These are phyloP conservation scores for Penicillium vulpinum DNA, from an alignment of 2,329 filamentous ascomycete species.

Conservation along the genomic window DNA sequence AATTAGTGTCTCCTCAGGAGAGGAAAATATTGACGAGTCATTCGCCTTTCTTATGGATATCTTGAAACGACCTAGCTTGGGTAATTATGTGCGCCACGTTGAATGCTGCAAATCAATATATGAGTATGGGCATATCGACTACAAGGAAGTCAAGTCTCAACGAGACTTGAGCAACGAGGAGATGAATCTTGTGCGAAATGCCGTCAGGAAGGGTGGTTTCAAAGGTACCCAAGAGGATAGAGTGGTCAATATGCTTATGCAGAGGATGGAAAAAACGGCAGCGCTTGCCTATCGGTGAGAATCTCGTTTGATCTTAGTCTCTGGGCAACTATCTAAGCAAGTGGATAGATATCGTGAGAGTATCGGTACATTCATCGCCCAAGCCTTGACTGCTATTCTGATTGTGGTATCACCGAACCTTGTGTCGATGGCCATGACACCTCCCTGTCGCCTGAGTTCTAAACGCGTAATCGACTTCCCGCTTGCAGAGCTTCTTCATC, in stretches of 20 bases:
- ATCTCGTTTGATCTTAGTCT: too few relatives aligned
- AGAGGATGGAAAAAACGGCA: slow-evolving; percentile 4
- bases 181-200: slow-evolving; percentile 8
- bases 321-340: not conserved
- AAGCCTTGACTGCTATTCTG: slow-evolving; percentile 21
- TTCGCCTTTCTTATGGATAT: slow-evolving; percentile 23
- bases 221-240: not conserved
- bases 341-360: not conserved
- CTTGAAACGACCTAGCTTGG: slow-evolving; percentile 18
- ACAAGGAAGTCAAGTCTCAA: not conserved
- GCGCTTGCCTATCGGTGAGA: not conserved
- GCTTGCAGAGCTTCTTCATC: slow-evolving; percentile 13
- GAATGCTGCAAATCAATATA: not conserved
- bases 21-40: slow-evolving; percentile 4
- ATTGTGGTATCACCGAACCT: slow-evolving; percentile 23
- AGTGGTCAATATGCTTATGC: slow-evolving; percentile 24
- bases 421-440: slow-evolving; percentile 13
- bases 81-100: slow-evolving; percentile 20
- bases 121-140: not conserved
- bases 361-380: slow-evolving; percentile 10
- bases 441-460: not conserved
- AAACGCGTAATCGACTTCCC: slow-evolving; percentile 3
- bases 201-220: slow-evolving; percentile 18
- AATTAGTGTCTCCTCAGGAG: slow-evolving; percentile 5
- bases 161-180: slow-evolving; percentile 15